These are phyloP conservation scores for Fraxinus xanthoxyloides DNA, from an alignment of 305 asterid genomes.

Conservation along the genomic window DNA sequence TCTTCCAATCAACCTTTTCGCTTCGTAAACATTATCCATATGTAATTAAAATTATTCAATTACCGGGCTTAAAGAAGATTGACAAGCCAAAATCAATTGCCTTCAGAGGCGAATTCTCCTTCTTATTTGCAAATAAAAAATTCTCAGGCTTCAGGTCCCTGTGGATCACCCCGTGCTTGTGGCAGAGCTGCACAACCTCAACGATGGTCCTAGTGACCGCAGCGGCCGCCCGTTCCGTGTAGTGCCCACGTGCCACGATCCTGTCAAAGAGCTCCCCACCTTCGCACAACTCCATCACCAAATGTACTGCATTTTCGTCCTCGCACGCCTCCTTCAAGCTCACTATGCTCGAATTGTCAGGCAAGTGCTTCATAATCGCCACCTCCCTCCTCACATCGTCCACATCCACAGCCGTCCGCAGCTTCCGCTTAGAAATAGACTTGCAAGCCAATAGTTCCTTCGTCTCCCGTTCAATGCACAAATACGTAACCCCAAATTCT, in stretches of 20 bases:
- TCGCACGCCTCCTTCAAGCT: conserved; percentile 83
- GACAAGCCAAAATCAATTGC: conserved; percentile 92
- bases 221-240: conserved; percentile 83
- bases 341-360: conserved; percentile 66
- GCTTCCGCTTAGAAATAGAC: conserved; percentile 89
- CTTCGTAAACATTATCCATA: conserved; percentile 10
- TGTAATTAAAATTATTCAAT: conserved; percentile 11
- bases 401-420: conserved; percentile 86
- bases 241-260: conserved; percentile 92
- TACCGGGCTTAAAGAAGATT: conserved; percentile 95
- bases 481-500: conserved; percentile 80
- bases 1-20: background rate
- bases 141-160: conserved; percentile 89
- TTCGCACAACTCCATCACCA: conserved; percentile 89
- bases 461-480: conserved; percentile 71
- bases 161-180: conserved; percentile 86
- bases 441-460: conserved; percentile 79
- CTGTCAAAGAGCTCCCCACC: conserved; percentile 92
- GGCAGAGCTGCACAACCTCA: conserved; percentile 87
- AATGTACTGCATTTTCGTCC: conserved; percentile 89
- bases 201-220: conserved; percentile 67
- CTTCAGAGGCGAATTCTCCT: conserved; percentile 88
- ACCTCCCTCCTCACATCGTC: conserved; percentile 91
- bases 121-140: conserved; percentile 75
- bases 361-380: conserved; percentile 90